Evolutionary conservation across 108 stramenopile genomes (phyloP).

Genomic region (Skeletonema costatum): DNA sequence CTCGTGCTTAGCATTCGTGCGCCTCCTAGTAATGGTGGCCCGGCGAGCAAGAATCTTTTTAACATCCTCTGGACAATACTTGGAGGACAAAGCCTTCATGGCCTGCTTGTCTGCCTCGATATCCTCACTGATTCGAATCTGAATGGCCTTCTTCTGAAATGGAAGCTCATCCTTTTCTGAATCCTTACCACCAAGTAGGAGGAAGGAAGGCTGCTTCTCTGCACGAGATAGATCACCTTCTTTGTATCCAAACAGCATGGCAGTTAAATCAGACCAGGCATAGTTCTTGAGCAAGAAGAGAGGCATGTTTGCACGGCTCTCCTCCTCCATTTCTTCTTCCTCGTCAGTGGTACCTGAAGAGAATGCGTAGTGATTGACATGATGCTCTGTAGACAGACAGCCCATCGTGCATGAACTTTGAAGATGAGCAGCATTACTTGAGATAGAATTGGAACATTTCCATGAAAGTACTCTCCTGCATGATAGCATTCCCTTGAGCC

Average conservation of each 20-base stretch:
- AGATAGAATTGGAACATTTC: constrained; percentile 29
- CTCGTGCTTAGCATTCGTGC: background rate
- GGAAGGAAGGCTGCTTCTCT: background rate
- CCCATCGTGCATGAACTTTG: constrained; percentile 32
- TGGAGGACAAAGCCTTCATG: constrained; percentile 2
- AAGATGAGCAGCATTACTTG: constrained; percentile 33
- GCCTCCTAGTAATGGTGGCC: background rate
- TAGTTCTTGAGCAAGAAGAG: constrained; percentile 46
- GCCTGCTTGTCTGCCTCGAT: constrained; percentile 28
- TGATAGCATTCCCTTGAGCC: constrained; percentile 42
- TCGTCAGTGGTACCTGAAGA: constrained; percentile 27
- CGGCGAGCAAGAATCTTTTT: background rate
- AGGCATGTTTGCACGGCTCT: constrained; percentile 36
- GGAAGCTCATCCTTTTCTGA: constrained; percentile 9
- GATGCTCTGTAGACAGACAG: constrained; percentile 44
- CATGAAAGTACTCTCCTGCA: constrained; percentile 43
- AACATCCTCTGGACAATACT: background rate
- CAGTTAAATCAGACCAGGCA: constrained; percentile 11
- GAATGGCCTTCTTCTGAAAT: constrained; percentile 22
- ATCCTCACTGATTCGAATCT: constrained; percentile 31
- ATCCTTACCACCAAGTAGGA: background rate
- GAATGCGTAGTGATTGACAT: constrained; percentile 55
- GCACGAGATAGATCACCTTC: constrained; percentile 6
- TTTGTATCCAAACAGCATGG: constrained; percentile 21
- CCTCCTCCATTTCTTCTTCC: constrained; percentile 43